Base-by-base conservation (phyloP, 139 green algal genomes). In the Haematococcus lacustris region DNA sequence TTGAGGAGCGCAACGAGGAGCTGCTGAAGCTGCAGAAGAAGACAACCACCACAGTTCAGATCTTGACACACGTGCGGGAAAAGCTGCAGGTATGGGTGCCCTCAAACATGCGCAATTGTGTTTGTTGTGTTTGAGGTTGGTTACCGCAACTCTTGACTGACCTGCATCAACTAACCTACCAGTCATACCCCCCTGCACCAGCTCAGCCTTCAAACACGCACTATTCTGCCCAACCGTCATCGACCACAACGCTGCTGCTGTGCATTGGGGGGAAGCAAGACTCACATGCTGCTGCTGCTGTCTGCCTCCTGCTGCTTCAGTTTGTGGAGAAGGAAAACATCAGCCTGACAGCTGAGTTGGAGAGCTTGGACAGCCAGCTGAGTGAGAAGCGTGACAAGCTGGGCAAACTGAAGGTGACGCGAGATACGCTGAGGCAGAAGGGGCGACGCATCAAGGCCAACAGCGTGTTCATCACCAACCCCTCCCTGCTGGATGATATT, bases 1-100 rank as follows among this genome's bases (percentile, higher is more conserved):
- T 94, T 57, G 91, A 96, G 80, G 92, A 93, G 79, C 78, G 88
- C 21, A 91, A 89, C 71, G 88, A 94, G 73, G 92, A 97, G 85
- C 83, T 97, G 65, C 75, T 92, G 34, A 93, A 92, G 80, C 83
- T 97, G 71, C 82, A 84, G 32, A 89, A 87, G 73, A 96, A 96
- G 83, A 94, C 86, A 17, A 92, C 83, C 33, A 80, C 78, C 40
- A 92, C 87, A 0, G 88, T 96, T 73, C 90, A 91, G 84, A 85
- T 93, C 30, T 77, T 96, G 43, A 94, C 91, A 23, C 91, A 96
- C 75, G 78, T 93, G 34, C 88, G 89, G 59, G 91, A 94, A 78
- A 96, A 96, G 85, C 87, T 93, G 74, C 78, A 63, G 53, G 53
- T 63, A 28, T 33, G 53, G 32, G 7, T 26, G 53, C n/a, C n/a